phyloP scores from a whole-genome alignment of 2,329 filamentous ascomycete genomes.

The Colletotrichum liriopes region DNA sequence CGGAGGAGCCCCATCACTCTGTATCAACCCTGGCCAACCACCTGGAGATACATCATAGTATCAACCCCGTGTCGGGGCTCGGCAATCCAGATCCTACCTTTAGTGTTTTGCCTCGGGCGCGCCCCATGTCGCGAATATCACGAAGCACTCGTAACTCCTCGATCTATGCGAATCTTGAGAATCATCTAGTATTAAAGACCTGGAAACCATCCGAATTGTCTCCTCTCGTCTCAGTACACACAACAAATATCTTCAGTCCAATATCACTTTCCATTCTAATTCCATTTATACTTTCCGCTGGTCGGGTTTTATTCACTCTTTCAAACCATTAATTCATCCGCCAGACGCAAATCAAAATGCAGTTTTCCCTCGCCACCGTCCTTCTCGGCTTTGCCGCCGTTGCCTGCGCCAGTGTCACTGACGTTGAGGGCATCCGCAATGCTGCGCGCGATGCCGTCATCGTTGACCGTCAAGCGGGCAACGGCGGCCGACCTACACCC shows the following conservation, averaged over 20 bases:
- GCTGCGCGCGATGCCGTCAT: slow-evolving; percentile 3
- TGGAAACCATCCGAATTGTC: not conserved
- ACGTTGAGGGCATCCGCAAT: slow-evolving; percentile 42
- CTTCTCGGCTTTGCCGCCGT: slow-evolving; percentile 48
- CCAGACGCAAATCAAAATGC: slow-evolving; percentile 46
- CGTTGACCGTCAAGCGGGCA: slow-evolving; percentile 47
- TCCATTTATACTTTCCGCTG: slow-evolving; percentile 25
- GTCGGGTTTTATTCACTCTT: not conserved
- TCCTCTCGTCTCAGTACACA: not conserved
- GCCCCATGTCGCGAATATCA: not conserved
- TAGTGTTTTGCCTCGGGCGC: not conserved
- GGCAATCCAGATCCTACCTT: not conserved
- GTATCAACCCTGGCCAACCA: not conserved
- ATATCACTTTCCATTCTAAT: not conserved
- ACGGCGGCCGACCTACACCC: slow-evolving; percentile 51
- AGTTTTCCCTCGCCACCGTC: slow-evolving; percentile 46
- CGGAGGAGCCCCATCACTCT: not conserved
- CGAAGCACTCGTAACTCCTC: not conserved
- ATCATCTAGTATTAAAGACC: not conserved
- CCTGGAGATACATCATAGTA: not conserved
- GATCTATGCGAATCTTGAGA: not conserved
- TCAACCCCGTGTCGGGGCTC: not conserved
- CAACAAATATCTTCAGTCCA: not conserved
- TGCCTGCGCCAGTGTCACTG: slow-evolving; percentile 43
- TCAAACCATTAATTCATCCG: not conserved